phyloP scores from a whole-genome alignment of 1,284 basidiomycete genomes.

The Mycena sp. region DNA sequence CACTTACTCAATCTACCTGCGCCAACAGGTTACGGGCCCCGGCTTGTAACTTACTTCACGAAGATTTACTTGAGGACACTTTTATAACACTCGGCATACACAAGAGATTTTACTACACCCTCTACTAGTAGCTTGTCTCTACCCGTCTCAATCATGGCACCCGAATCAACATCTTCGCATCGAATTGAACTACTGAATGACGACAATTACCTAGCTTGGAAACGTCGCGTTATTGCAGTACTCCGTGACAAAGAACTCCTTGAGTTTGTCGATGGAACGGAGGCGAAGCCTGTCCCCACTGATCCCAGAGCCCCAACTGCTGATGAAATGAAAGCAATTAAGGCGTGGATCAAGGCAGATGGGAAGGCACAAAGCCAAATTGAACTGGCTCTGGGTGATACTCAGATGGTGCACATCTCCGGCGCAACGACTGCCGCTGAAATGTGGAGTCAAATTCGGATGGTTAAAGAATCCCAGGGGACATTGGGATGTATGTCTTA shows the following conservation, averaged over 20 bases:
- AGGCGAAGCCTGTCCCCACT: slow-evolving; percentile 4
- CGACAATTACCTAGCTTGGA: slow-evolving; percentile 5
- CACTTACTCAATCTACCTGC: too few relatives aligned
- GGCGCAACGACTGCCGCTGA: neutral
- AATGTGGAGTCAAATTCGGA: neutral
- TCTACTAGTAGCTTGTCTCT: too few relatives aligned
- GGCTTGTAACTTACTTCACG: too few relatives aligned
- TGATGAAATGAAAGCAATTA: slow-evolving; percentile 18
- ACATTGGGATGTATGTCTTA: neutral
- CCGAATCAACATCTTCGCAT: too few relatives aligned
- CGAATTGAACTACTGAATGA: slow-evolving; percentile 5
- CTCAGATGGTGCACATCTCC: slow-evolving; percentile 6
- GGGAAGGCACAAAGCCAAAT: neutral
- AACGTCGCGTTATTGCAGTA: too few relatives aligned
- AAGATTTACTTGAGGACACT: too few relatives aligned
- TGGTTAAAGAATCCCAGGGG: neutral
- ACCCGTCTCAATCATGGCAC: too few relatives aligned
- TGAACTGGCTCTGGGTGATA: neutral
- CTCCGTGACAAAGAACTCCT: too few relatives aligned
- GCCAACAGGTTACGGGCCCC: too few relatives aligned
- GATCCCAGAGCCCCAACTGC: slow-evolving; percentile 14
- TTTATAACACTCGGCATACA: too few relatives aligned
- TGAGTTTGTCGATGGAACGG: slow-evolving; percentile 30
- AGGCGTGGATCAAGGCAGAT: too few relatives aligned
- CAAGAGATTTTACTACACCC: too few relatives aligned